phyloP scores from a whole-genome alignment of 352 stramenopile species.

The Phytophthora aleatoria region DNA sequence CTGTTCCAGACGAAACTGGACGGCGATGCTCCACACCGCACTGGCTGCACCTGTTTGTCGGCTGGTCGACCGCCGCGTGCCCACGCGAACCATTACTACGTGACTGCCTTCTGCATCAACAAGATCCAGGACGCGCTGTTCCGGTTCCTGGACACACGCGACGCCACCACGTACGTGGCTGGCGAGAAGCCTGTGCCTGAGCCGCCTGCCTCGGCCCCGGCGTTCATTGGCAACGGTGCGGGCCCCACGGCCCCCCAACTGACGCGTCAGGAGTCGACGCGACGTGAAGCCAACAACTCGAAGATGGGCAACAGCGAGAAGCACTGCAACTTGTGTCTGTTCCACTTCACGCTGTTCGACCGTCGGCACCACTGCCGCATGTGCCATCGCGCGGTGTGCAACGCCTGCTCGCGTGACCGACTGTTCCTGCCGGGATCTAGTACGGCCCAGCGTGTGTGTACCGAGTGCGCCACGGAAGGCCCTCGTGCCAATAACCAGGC shows the following conservation, averaged over 20 bases:
- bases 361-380: conserved; percentile 90
- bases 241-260: conserved; percentile 35
- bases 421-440: conserved; percentile 84
- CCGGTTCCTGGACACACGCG: conserved; percentile 78
- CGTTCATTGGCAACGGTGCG: conserved; percentile 30
- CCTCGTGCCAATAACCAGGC: conserved; percentile 54
- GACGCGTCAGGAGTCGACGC: conserved; percentile 57
- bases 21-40: conserved; percentile 81
- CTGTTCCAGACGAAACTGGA: conserved; percentile 79
- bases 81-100: conserved; percentile 89
- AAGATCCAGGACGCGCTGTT: conserved; percentile 89
- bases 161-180: conserved; percentile 81
- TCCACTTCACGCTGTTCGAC: conserved; percentile 91
- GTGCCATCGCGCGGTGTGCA: conserved; percentile 88
- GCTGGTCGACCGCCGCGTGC: conserved; percentile 66
- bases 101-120: conserved; percentile 88
- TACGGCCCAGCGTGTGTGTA: conserved; percentile 89
- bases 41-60: conserved; percentile 82
- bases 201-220: conserved; percentile 57
- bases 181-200: conserved; percentile 71
- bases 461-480: conserved; percentile 84
- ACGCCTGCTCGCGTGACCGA: conserved; percentile 84
- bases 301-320: conserved; percentile 82
- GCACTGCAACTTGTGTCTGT: conserved; percentile 90
- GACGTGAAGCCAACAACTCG: conserved; percentile 59